A percentile compares a stretch with the other conserved stretches of the same genome.
Conservation (phyloP, 441 rosid genomes). For the Arabidopsis hybrid region DNA sequence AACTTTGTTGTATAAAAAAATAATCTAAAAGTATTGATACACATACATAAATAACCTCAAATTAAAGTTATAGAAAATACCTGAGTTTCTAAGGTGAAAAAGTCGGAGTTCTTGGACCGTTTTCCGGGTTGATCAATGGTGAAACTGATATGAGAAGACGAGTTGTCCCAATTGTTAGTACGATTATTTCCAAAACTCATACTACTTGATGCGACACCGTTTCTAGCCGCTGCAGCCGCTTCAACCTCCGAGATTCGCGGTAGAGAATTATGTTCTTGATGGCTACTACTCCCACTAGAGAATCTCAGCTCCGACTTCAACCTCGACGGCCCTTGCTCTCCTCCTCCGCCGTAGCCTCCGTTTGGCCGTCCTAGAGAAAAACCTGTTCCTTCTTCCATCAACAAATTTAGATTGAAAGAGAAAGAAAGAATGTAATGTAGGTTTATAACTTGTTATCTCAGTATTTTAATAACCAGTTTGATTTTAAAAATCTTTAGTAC, state of each 20-base stretch:
- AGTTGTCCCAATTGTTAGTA: slow-evolving; percentile 71
- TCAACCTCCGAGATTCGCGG: slow-evolving; percentile 77
- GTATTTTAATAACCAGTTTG: slow-evolving; percentile 32
- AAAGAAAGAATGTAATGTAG: slow-evolving; percentile 27
- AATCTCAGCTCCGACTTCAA: slow-evolving; percentile 88
- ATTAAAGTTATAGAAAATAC: slow-evolving; percentile 21
- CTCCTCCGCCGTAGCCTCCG: slow-evolving; percentile 57
- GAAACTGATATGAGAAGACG: slow-evolving; percentile 46
- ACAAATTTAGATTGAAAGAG: slow-evolving; percentile 29
- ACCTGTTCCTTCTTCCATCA: slow-evolving; percentile 51
- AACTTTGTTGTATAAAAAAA: slow-evolving; percentile 5
- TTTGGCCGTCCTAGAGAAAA: slow-evolving; percentile 72
- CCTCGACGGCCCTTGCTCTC: slow-evolving; percentile 51
- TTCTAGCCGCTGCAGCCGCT: slow-evolving; percentile 56
- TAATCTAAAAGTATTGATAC: slow-evolving; percentile 10
- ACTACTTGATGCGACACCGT: slow-evolving; percentile 54
- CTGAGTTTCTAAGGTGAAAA: slow-evolving; percentile 52
- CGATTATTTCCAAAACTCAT: slow-evolving; percentile 62
- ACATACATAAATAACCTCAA: slow-evolving; percentile 11
- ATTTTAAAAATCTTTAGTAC: neutral
- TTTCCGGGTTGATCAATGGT: slow-evolving; percentile 52
- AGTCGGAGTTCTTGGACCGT: slow-evolving; percentile 67
- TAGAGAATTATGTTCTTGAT: slow-evolving; percentile 61
- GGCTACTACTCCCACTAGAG: slow-evolving; percentile 49
- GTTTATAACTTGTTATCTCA: slow-evolving; percentile 22